Conservation (phyloP, 768 basidiomycete species). For the Lentinus tigrinus region DNA sequence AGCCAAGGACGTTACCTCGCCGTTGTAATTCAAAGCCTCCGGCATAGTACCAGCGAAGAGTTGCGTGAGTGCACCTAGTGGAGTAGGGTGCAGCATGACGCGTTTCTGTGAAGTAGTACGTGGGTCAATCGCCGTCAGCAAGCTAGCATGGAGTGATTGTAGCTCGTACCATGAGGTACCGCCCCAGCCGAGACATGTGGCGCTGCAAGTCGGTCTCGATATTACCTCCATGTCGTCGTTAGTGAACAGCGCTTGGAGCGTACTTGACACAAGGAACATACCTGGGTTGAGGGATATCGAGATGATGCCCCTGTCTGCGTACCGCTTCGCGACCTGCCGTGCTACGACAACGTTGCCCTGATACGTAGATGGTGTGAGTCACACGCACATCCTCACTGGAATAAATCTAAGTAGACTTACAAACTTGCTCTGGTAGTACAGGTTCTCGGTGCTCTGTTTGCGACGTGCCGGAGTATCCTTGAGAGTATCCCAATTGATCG, state of each 20-base stretch:
- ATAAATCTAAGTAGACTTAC: conserved; percentile 35
- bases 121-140: too few relatives aligned
- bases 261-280: conserved; percentile 16
- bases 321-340: conserved; percentile 44
- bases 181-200: conserved; percentile 4
- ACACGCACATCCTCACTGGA: neutral
- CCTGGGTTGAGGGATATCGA: conserved; percentile 44
- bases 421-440: conserved; percentile 40
- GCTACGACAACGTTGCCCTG: conserved; percentile 42
- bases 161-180: conserved; percentile 11
- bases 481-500: conserved; percentile 39
- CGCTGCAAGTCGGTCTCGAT: conserved; percentile 18
- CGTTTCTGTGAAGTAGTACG: too few relatives aligned
- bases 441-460: conserved; percentile 4
- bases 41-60: conserved; percentile 35
- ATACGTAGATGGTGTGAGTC: neutral
- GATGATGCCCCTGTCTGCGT: conserved; percentile 42
- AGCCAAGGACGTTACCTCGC: conserved; percentile 33
- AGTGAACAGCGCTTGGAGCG: too few relatives aligned
- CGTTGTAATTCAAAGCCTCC: conserved; percentile 36
- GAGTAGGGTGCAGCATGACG: conserved; percentile 27
- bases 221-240: neutral
- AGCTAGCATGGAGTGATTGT: too few relatives aligned
- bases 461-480: conserved; percentile 21
- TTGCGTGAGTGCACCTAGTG: conserved; percentile 29